phyloP scores from a whole-genome alignment of 2,329 filamentous ascomycete genomes.

The Ceratocystiopsis minuta region DNA sequence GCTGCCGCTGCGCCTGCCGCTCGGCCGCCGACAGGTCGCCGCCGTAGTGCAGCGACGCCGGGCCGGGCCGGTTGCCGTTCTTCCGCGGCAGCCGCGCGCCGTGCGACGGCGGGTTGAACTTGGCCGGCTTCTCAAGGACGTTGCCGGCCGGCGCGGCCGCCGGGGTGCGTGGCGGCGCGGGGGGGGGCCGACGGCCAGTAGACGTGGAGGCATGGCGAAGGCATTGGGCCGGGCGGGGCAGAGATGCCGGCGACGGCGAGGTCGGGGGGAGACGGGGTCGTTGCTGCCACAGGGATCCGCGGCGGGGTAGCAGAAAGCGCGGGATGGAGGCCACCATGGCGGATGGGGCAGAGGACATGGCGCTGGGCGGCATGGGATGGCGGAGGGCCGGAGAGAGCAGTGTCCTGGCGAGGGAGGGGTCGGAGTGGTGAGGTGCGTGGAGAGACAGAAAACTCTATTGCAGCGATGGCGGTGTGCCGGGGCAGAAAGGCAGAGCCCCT shows the following conservation, averaged over 20 bases:
- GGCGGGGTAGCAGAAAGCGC: constrained; percentile 48
- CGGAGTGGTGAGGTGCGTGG: too few relatives aligned
- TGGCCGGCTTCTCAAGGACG: constrained; percentile 69
- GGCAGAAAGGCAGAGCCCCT: too few relatives aligned
- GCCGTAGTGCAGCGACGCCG: constrained; percentile 53
- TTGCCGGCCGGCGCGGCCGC: not conserved
- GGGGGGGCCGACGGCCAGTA: not conserved
- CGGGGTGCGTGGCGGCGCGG: constrained; percentile 32
- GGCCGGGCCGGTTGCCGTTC: constrained; percentile 13
- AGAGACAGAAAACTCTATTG: too few relatives aligned
- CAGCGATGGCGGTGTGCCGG: too few relatives aligned
- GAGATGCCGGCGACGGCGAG: too few relatives aligned
- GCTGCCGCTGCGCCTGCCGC: constrained; percentile 43
- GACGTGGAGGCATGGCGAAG: too few relatives aligned
- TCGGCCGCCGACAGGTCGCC: constrained; percentile 51
- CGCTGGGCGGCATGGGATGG: too few relatives aligned
- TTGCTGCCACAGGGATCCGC: constrained; percentile 35
- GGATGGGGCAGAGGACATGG: not conserved
- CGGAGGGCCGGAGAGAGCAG: too few relatives aligned
- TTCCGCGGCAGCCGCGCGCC: constrained; percentile 47
- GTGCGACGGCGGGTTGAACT: constrained; percentile 86
- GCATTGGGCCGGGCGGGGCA: too few relatives aligned
- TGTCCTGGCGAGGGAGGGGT: too few relatives aligned
- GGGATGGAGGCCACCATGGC: constrained; percentile 33
- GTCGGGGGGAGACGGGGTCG: too few relatives aligned